These are phyloP conservation scores for Talaromyces funiculosus DNA, from an alignment of 2,329 filamentous ascomycete species.

Conservation along the genomic window DNA sequence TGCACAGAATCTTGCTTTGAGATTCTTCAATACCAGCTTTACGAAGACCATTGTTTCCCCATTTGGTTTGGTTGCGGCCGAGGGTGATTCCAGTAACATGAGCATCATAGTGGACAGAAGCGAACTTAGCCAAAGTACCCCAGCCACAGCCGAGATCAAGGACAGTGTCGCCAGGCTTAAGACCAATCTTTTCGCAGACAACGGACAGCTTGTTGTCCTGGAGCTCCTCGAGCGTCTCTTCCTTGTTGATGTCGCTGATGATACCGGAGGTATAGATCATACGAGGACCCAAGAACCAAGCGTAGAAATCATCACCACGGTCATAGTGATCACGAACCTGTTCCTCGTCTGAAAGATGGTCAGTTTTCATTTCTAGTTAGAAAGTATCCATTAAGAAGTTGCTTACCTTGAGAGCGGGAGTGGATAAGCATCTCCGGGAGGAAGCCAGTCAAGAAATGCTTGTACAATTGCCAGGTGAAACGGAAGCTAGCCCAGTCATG, in stretches of 20 bases:
- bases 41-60: conserved; percentile 87
- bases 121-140: conserved; percentile 92
- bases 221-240: conserved; percentile 88
- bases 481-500: conserved; percentile 96
- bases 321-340: conserved; percentile 98
- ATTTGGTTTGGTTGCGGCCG: conserved; percentile 91
- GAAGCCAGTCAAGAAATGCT: conserved; percentile 81
- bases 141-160: conserved; percentile 97
- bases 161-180: conserved; percentile 73
- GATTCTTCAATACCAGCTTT: conserved; percentile 75
- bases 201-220: conserved; percentile 96
- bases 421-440: conserved; percentile 89
- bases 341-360: conserved; percentile 68
- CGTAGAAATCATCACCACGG: conserved; percentile 96
- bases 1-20: conserved; percentile 88
- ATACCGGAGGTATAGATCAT: conserved; percentile 99
- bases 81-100: conserved; percentile 85
- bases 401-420: conserved; percentile 72
- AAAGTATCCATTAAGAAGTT: neutral
- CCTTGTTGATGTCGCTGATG: conserved; percentile 77
- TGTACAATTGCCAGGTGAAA: conserved; percentile 80
- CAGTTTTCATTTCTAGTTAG: neutral
- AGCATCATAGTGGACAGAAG: conserved; percentile 85
- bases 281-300: conserved; percentile 94
- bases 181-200: conserved; percentile 90